Percentiles rank a stretch among this genome's conserved stretches.
phyloP scores from a whole-genome alignment of 208 protist genomes.

The Blechomonas ayalai region DNA sequence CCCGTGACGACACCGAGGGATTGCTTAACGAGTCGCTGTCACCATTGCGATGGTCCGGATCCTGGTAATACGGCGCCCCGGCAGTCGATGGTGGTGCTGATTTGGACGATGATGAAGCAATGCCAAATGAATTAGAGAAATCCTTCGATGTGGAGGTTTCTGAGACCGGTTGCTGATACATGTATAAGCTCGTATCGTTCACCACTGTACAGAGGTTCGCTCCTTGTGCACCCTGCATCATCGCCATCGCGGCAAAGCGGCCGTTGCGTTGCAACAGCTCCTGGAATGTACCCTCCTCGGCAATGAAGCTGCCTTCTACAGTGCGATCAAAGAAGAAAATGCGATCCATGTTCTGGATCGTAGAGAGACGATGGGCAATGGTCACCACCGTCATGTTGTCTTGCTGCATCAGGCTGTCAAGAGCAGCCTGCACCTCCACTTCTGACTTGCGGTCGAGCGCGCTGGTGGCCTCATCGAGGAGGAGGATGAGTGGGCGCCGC shows the following conservation, averaged over 20 bases:
- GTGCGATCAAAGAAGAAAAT: conserved; percentile 24
- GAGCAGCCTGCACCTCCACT: conserved; percentile 13
- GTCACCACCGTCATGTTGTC: conserved; percentile 18
- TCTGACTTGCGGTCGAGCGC: conserved; percentile 45
- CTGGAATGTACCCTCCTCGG: conserved; percentile 16
- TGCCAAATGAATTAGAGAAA: no score
- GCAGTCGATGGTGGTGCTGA: not conserved
- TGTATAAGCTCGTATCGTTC: conserved; percentile 37
- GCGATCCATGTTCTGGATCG: conserved; percentile 36
- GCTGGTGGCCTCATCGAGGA: conserved; percentile 71
- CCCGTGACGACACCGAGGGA: not conserved
- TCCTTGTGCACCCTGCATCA: conserved; percentile 12
- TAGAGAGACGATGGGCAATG: conserved; percentile 51
- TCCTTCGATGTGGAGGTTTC: no score
- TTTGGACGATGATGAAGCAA: no score
- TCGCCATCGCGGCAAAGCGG: conserved; percentile 14
- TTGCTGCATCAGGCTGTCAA: conserved; percentile 15
- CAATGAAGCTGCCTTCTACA: conserved; percentile 15
- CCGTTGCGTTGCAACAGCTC: conserved; percentile 19
- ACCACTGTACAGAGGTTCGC: conserved; percentile 11
- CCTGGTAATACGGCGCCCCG: not conserved
- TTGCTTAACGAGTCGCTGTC: not conserved
- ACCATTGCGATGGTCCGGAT: not conserved
- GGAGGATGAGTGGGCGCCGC: conserved; percentile 50
- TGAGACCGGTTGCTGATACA: conserved; percentile 7